A percentile compares a stretch with the other conserved stretches of the same genome.
These are phyloP conservation scores for Magnolia officinalis DNA, from an alignment of 164 flowering plant species.

Conservation along the genomic window DNA sequence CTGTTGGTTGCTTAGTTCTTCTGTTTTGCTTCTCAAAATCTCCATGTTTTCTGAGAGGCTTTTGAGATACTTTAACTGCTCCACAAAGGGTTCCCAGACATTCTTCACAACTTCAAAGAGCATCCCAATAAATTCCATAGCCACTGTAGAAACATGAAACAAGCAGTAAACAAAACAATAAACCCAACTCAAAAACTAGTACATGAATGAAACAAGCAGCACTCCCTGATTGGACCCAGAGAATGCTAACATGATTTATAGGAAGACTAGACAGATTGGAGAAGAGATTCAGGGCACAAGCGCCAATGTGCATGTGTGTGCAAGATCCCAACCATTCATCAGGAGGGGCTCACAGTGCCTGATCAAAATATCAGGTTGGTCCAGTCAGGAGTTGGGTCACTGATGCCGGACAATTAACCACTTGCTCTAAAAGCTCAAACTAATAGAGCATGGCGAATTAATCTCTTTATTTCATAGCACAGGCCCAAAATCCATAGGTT, in stretches of 20 bases:
- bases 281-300: too few species aligned
- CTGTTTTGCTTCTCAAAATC: not conserved
- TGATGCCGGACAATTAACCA: too few species aligned
- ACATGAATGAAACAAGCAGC: not conserved
- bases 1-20: slow-evolving; percentile 8
- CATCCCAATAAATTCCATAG: not conserved
- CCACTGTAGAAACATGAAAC: not conserved
- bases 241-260: not conserved
- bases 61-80: not conserved
- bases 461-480: too few species aligned
- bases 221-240: not conserved
- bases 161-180: not conserved
- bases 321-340: too few species aligned
- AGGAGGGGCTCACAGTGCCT: too few species aligned
- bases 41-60: slow-evolving; percentile 1
- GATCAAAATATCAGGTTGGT: too few species aligned
- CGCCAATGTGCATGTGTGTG: too few species aligned
- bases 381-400: too few species aligned
- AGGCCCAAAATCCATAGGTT: too few species aligned
- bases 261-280: too few species aligned
- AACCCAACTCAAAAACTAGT: not conserved
- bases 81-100: not conserved
- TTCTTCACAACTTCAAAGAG: not conserved
- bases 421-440: too few species aligned
- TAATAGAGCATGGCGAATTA: too few species aligned